Evolutionary conservation across 345 rosid species (phyloP), one percentile per base, ranked within the genome.

Genomic region (Aurinia saxatilis): DNA sequence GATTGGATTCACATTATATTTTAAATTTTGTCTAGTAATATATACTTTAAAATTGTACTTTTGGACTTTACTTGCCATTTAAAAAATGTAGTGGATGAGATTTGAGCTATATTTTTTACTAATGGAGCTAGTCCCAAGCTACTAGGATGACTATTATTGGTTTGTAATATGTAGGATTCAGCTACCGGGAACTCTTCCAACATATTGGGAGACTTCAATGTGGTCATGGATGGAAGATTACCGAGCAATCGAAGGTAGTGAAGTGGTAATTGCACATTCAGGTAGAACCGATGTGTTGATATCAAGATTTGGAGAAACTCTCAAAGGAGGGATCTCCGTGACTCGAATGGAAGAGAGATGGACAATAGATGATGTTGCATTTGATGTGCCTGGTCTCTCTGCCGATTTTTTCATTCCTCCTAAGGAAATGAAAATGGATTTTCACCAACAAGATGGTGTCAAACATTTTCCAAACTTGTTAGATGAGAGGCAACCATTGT

Each of bases 201-300:
- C 83, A 6, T 93, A 93, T 29, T 93, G 99, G 99, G 99, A 93
- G 70, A 93, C 99, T 14, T 77, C 95, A 9, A 93, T 90, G 79
- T 73, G 83, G 1, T 82, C 97, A 0, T 75, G 73, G 55, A 85
- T 93, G 41, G 84, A 84, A 4, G 97, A 93, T 59, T 93, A 93
- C 51, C 37, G 80, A 6, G 33, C 73, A 0, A 78, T 87, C n/a
- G 99, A 93, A 9, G 87, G 86, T 0, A 64, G 70, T 50, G 75
- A 71, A 64, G 86, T 85, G 47, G 85, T 87, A 84, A 83, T 93
- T 0, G 91, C 99, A 2, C 99, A 93, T n/a, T 73, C 84, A 0
- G 99, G 99, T 49, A 84, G 69, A 16, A 84, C 99, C 0, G 77
- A 75, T 53, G 92, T 75, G 0, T 78, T 85, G 65, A 93, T 93